Evolutionary conservation across 345 rosid species (phyloP).

Genomic region (Cardamine resedifolia): DNA sequence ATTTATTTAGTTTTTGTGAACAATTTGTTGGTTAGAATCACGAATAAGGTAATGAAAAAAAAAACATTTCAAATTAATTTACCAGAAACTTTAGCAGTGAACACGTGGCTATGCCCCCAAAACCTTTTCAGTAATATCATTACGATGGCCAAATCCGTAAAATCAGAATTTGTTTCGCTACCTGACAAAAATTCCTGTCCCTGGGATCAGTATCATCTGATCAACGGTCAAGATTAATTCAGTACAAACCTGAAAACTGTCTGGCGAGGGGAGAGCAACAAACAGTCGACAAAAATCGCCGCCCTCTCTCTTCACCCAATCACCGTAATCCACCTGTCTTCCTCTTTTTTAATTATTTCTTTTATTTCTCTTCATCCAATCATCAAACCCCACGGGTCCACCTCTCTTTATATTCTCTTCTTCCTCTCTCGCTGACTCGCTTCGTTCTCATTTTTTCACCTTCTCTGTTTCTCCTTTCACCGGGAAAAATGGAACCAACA

Average conservation of each 20-base stretch:
- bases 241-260: slow-evolving; percentile 34
- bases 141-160: slow-evolving; percentile 22
- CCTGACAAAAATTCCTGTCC: slow-evolving; percentile 22
- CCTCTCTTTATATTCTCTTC: neutral
- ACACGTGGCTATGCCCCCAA: neutral
- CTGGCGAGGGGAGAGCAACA: slow-evolving; percentile 16
- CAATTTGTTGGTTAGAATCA: neutral
- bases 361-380: neutral
- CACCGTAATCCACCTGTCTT: slow-evolving; percentile 32
- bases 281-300: slow-evolving; percentile 40
- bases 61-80: neutral
- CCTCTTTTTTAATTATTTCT: neutral
- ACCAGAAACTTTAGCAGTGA: neutral
- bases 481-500: neutral
- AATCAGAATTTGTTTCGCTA: slow-evolving; percentile 35
- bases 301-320: slow-evolving; percentile 23
- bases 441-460: neutral
- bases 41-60: neutral
- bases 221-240: slow-evolving; percentile 21
- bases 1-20: neutral
- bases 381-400: neutral
- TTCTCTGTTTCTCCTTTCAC: neutral
- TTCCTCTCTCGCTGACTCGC: neutral
- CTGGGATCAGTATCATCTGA: slow-evolving; percentile 13
- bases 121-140: neutral